These are phyloP conservation scores for Parietaria judaica DNA, from an alignment of 306 rosid species.

Conservation along the genomic window DNA sequence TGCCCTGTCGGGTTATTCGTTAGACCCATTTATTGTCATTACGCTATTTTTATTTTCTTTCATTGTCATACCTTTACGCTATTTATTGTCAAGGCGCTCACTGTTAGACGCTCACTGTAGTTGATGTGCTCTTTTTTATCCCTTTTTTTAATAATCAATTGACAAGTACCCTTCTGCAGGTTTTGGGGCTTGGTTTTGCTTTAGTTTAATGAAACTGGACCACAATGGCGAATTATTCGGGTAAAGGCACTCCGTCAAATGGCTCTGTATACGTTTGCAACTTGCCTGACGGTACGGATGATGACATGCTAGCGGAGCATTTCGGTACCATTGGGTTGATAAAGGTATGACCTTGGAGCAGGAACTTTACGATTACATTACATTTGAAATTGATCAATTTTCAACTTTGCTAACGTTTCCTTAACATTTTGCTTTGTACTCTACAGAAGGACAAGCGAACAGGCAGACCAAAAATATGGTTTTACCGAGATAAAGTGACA, in stretches of 20 bases:
- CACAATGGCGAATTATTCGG: slow-evolving; percentile 63
- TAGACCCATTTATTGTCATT: too few relatives aligned
- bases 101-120: too few relatives aligned
- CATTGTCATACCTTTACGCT: too few relatives aligned
- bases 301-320: slow-evolving; percentile 75
- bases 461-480: slow-evolving; percentile 85
- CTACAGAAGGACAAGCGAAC: slow-evolving; percentile 93
- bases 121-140: too few relatives aligned
- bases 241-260: slow-evolving; percentile 60
- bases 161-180: slow-evolving; percentile 20
- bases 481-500: slow-evolving; percentile 76
- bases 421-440: slow-evolving; percentile 15
- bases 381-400: neutral
- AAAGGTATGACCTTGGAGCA: slow-evolving; percentile 53
- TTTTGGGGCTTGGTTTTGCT: slow-evolving; percentile 27
- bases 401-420: neutral
- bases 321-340: slow-evolving; percentile 88
- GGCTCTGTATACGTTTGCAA: slow-evolving; percentile 89
- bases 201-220: slow-evolving; percentile 58
- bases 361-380: slow-evolving; percentile 7
- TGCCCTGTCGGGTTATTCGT: too few relatives aligned
- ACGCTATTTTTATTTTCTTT: too few relatives aligned
- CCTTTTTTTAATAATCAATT: too few relatives aligned
- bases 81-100: too few relatives aligned
- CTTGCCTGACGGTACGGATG: slow-evolving; percentile 89